Percentiles rank a stretch among this genome's conserved stretches.
phyloP scores from a whole-genome alignment of 129 eudicot genomes.

The Flaveria bidentis region DNA sequence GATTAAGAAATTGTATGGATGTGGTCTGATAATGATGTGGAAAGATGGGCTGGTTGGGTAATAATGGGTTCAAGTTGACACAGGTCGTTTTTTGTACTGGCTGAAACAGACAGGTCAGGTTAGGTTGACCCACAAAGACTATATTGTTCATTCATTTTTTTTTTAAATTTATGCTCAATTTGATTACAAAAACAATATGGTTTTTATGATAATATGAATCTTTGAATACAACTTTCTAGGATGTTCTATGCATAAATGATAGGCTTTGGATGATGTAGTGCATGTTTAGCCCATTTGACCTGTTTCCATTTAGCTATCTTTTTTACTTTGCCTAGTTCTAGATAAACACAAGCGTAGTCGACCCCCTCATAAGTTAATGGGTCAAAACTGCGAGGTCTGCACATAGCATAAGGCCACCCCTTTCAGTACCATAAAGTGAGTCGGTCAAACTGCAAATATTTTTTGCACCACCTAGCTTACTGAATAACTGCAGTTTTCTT shows the following conservation, averaged over 20 bases:
- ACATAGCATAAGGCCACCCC: slow-evolving; percentile 12
- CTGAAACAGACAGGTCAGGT: slow-evolving; percentile 1
- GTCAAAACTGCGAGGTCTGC: background rate
- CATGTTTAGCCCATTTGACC: background rate
- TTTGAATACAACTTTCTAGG: background rate
- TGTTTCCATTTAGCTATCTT: slow-evolving; percentile 1
- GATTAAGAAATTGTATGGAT: background rate
- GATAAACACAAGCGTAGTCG: background rate
- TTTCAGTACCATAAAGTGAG: slow-evolving; percentile 10
- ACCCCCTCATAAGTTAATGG: background rate
- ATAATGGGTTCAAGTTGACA: slow-evolving; percentile 6
- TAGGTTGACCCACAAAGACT: background rate
- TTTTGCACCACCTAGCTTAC: background rate
- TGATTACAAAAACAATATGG: background rate
- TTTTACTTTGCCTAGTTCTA: background rate
- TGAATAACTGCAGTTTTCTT: background rate
- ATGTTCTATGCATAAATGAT: background rate
- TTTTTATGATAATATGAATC: background rate
- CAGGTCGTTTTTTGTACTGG: background rate
- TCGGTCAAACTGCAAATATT: slow-evolving; percentile 8
- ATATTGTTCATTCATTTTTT: background rate
- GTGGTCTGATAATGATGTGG: background rate
- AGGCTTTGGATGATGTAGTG: background rate
- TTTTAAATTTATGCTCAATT: background rate
- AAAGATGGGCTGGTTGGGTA: background rate